A percentile compares a stretch with the other conserved stretches of the same genome.
Evolutionary conservation across 225 moss, liverwort and hornwort genomes (phyloP).

Genomic region (Lunularia cruciata): DNA sequence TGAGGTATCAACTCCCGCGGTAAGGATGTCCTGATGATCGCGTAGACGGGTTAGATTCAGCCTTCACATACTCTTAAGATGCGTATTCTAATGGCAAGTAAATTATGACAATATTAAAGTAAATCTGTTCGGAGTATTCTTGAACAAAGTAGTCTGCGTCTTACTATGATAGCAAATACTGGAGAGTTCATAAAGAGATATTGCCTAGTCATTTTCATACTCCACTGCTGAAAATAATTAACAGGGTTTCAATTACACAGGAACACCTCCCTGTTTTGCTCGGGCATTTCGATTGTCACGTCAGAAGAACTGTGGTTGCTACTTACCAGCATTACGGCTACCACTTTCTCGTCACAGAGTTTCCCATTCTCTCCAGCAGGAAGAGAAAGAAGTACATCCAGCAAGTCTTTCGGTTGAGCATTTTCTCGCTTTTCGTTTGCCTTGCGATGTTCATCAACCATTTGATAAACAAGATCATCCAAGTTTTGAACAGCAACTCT

Average conservation of each 20-base stretch:
- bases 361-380: not conserved
- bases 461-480: not conserved
- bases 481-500: not conserved
- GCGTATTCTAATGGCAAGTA: no score
- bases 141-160: no score
- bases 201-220: no score
- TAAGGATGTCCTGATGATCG: not conserved
- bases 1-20: slow-evolving; percentile 26
- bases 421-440: not conserved
- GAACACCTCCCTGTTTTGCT: no score
- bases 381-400: slow-evolving; percentile 6
- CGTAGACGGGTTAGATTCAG: no score
- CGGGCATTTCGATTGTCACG: not conserved
- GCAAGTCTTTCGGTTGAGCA: not conserved
- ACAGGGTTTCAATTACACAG: no score
- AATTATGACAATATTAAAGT: no score
- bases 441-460: not conserved
- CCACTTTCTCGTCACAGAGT: not conserved
- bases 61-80: no score
- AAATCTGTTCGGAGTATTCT: no score
- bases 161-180: no score
- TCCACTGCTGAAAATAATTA: no score
- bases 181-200: no score
- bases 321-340: not conserved
- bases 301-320: not conserved